Evolutionary conservation across 208 protist species (phyloP).

Genomic region (Herpetomonas tarakana): DNA sequence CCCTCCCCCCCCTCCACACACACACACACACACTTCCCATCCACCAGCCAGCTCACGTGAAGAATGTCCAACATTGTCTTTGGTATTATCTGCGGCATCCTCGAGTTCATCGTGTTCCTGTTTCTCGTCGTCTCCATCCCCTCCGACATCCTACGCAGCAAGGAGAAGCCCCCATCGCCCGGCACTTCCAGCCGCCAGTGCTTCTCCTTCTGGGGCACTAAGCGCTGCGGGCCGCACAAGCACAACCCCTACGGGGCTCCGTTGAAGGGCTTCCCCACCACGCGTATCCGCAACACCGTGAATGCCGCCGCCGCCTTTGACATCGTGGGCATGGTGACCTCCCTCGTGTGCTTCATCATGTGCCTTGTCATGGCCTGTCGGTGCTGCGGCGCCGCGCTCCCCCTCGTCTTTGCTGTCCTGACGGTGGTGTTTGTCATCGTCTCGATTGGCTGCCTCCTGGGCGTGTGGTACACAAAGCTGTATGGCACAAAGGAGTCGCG

Average conservation of each 20-base stretch:
- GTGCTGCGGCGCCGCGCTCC: constrained; percentile 7
- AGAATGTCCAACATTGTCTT: constrained; percentile 10
- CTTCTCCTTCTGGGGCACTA: constrained; percentile 14
- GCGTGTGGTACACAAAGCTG: constrained; percentile 13
- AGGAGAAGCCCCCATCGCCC: background rate
- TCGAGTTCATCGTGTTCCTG: constrained; percentile 10
- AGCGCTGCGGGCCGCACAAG: constrained; percentile 17
- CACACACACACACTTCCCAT: too few species aligned
- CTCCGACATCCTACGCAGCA: constrained; percentile 6
- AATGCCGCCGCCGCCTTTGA: constrained; percentile 15
- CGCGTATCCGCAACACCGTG: constrained; percentile 4
- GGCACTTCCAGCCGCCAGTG: background rate
- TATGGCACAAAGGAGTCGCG: background rate
- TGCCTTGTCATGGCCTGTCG: constrained; percentile 8
- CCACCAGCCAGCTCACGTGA: too few species aligned
- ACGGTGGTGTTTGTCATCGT: constrained; percentile 12
- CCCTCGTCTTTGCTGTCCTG: constrained; percentile 6
- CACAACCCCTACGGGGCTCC: background rate
- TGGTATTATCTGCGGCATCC: constrained; percentile 12
- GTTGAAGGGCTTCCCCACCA: constrained; percentile 9
- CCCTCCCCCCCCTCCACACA: too few species aligned
- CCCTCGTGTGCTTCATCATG: constrained; percentile 10
- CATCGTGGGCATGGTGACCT: constrained; percentile 6
- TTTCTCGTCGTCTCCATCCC: constrained; percentile 4
- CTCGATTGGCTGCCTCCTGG: constrained; percentile 19